Evolutionary conservation across 768 basidiomycete species (phyloP).

Genomic region (Hygrophoropsis aurantiaca): DNA sequence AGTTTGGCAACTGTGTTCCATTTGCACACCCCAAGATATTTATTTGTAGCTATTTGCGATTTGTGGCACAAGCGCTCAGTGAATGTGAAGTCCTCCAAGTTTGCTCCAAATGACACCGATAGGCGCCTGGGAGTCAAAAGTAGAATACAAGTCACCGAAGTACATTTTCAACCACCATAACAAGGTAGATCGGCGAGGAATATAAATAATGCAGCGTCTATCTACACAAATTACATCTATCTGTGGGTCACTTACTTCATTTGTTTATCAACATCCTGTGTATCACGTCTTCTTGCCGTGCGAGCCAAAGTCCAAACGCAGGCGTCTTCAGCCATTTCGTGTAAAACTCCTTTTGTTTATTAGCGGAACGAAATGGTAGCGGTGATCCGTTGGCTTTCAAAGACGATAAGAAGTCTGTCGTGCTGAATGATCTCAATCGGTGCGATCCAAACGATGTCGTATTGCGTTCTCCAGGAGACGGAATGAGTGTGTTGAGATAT

Average conservation of each 20-base stretch:
- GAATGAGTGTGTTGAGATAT: conserved; percentile 87
- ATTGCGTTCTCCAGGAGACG: conserved; percentile 53
- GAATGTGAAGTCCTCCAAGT: too few species aligned
- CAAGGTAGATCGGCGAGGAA: too few species aligned
- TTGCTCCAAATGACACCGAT: too few species aligned
- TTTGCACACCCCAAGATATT: too few species aligned
- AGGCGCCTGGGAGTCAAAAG: too few species aligned
- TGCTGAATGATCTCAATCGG: conserved; percentile 70
- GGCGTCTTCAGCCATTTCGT: conserved; percentile 74
- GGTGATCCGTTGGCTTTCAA: conserved; percentile 68
- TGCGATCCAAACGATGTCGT: conserved; percentile 24
- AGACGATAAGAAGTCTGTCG: conserved; percentile 66
- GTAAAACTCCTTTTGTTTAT: conserved; percentile 72
- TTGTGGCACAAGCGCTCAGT: conserved; percentile 27
- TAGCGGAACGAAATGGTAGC: conserved; percentile 70
- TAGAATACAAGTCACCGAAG: too few species aligned
- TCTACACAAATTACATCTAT: too few species aligned
- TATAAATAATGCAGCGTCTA: background rate
- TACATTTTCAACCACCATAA: too few species aligned
- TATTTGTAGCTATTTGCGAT: conserved; percentile 25
- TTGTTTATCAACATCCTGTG: conserved; percentile 52
- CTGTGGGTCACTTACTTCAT: too few species aligned
- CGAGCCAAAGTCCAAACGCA: conserved; percentile 79
- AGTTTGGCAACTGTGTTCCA: background rate
- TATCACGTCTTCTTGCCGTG: conserved; percentile 72